phyloP scores from a whole-genome alignment of 2,329 filamentous ascomycete species.

The Hymenoscyphus occultus region DNA sequence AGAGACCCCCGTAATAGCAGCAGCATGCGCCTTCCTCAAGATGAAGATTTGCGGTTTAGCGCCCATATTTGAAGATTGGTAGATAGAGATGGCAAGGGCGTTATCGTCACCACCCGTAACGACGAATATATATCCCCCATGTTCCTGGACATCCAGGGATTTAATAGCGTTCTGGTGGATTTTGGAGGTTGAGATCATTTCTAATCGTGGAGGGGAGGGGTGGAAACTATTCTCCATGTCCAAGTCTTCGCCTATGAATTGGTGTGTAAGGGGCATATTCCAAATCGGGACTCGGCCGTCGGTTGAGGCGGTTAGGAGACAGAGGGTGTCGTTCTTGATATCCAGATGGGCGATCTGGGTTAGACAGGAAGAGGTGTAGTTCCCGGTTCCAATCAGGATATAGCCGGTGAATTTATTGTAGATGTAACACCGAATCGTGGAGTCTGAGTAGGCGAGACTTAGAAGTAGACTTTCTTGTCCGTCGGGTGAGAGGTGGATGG shows the following conservation, averaged over 20 bases:
- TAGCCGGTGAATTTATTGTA: conserved; percentile 45
- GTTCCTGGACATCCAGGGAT: conserved; percentile 49
- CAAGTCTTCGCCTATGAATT: background rate
- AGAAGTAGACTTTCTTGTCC: conserved; percentile 47
- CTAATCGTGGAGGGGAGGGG: conserved; percentile 4
- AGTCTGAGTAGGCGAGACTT: conserved; percentile 80
- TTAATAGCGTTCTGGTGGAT: conserved; percentile 85
- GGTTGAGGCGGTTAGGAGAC: conserved; percentile 68
- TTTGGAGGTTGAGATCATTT: conserved; percentile 35
- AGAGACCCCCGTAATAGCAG: conserved; percentile 60
- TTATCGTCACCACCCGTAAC: conserved; percentile 88
- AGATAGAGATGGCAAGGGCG: conserved; percentile 59
- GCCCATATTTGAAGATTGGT: conserved; percentile 23
- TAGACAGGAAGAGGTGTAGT: conserved; percentile 71
- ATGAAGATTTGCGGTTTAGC: conserved; percentile 27
- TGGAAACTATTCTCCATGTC: conserved; percentile 1
- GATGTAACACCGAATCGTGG: conserved; percentile 61
- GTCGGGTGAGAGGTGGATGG: conserved; percentile 6
- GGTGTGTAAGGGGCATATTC: conserved; percentile 28
- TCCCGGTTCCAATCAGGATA: conserved; percentile 49
- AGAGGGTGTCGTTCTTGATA: conserved; percentile 40
- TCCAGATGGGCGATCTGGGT: conserved; percentile 54
- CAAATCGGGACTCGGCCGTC: conserved; percentile 74
- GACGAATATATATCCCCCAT: conserved; percentile 45
- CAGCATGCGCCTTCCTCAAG: conserved; percentile 63